Evolutionary conservation across 306 rosid species (phyloP).

Genomic region (Herpetospermum pedunculosum): DNA sequence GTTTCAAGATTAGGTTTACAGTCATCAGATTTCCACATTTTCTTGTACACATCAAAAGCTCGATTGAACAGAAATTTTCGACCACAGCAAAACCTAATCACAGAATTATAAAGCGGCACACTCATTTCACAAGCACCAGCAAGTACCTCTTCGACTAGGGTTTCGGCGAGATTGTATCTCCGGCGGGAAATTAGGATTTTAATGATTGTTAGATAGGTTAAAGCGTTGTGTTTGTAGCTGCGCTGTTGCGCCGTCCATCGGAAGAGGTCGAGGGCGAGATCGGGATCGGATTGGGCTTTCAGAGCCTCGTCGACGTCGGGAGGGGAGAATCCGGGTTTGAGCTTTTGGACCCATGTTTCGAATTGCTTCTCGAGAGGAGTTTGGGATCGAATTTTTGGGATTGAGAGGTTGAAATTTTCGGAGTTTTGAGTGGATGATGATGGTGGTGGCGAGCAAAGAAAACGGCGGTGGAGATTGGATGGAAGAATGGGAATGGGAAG

Average conservation of each 20-base stretch:
- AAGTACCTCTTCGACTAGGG: slow-evolving; percentile 71
- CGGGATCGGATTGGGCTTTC: slow-evolving; percentile 62
- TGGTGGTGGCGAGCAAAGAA: slow-evolving; percentile 6
- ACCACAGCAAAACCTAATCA: slow-evolving; percentile 54
- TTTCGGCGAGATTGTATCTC: slow-evolving; percentile 53
- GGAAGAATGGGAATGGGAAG: slow-evolving; percentile 7
- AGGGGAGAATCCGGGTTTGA: slow-evolving; percentile 76
- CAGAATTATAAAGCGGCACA: slow-evolving; percentile 59
- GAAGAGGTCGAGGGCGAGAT: slow-evolving; percentile 88
- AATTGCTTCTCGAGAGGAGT: slow-evolving; percentile 74
- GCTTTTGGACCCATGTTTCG: slow-evolving; percentile 73
- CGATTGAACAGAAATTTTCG: slow-evolving; percentile 52
- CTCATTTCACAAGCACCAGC: slow-evolving; percentile 75
- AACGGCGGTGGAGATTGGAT: slow-evolving; percentile 8
- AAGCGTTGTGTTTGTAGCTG: slow-evolving; percentile 48
- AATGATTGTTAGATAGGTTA: slow-evolving; percentile 58
- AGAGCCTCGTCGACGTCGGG: slow-evolving; percentile 49
- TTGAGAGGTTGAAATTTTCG: background rate
- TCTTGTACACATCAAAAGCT: slow-evolving; percentile 72
- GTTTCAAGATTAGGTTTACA: slow-evolving; percentile 70
- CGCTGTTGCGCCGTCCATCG: slow-evolving; percentile 92
- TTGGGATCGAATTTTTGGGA: slow-evolving; percentile 16
- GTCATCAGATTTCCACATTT: slow-evolving; percentile 43
- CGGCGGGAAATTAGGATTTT: slow-evolving; percentile 36
- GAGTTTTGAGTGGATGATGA: slow-evolving; percentile 17